Percentiles rank a stretch among this genome's conserved stretches.
These are phyloP conservation scores for Phytophthora boehmeriae DNA, from an alignment of 352 stramenopile species.

Conservation along the genomic window DNA sequence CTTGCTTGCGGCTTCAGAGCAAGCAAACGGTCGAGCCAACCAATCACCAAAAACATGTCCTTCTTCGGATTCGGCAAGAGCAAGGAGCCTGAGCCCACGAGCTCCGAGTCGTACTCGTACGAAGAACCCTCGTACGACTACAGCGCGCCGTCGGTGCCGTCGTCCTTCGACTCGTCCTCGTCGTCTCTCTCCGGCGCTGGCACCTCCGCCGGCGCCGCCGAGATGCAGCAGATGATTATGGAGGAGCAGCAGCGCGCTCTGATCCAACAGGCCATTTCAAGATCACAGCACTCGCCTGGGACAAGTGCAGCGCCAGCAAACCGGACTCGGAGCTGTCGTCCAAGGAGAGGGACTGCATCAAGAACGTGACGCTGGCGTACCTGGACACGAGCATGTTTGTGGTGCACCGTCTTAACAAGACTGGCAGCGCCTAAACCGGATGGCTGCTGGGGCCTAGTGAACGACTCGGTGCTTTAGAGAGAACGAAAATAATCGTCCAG, in stretches of 20 bases:
- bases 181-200: conserved; percentile 29
- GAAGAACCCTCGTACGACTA: conserved; percentile 84
- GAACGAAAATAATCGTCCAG: conserved; percentile 8
- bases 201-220: conserved; percentile 45
- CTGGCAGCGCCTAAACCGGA: conserved; percentile 36
- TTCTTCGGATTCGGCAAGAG: conserved; percentile 84
- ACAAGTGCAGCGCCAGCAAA: conserved; percentile 89
- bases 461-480: not conserved
- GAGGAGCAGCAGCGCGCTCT: conserved; percentile 89
- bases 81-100: conserved; percentile 62
- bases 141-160: conserved; percentile 40
- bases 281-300: conserved; percentile 89
- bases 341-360: conserved; percentile 85
- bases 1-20: no score
- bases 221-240: conserved; percentile 84
- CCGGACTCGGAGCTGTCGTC: conserved; percentile 83
- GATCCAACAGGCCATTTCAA: conserved; percentile 89
- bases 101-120: conserved; percentile 58
- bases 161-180: conserved; percentile 44
- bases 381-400: conserved; percentile 89
- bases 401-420: conserved; percentile 85
- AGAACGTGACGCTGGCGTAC: conserved; percentile 88
- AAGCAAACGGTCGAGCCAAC: no score
- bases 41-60: conserved; percentile 58
- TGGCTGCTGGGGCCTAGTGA: not conserved